Evolutionary conservation across 2,329 filamentous ascomycete genomes (phyloP).

Genomic region (Epichloe brachyelytri): DNA sequence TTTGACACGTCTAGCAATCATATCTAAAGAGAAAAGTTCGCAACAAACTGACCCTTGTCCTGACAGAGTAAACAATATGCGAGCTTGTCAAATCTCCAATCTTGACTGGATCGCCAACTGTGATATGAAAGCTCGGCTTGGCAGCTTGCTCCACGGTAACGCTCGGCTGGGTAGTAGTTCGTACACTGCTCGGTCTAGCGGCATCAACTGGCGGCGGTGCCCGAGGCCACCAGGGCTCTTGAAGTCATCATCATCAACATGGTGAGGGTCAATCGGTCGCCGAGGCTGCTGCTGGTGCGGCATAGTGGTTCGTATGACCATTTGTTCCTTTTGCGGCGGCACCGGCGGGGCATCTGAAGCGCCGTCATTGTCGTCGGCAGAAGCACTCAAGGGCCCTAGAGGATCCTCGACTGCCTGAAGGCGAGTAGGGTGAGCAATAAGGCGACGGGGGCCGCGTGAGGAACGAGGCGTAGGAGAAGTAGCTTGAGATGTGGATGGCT

Average conservation of each 20-base stretch:
- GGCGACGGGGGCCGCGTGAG: conserved; percentile 42
- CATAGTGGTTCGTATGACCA: conserved; percentile 47
- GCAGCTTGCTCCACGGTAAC: conserved; percentile 86
- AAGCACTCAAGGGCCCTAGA: conserved; percentile 61
- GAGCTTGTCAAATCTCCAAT: conserved; percentile 93
- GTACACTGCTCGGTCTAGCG: conserved; percentile 37
- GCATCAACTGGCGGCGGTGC: conserved; percentile 53
- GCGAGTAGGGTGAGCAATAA: conserved; percentile 63
- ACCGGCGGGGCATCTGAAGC: conserved; percentile 47
- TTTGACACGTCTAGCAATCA: neutral
- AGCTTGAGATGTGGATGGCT: conserved; percentile 11
- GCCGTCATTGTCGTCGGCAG: conserved; percentile 33
- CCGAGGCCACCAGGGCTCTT: conserved; percentile 38
- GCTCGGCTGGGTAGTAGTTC: conserved; percentile 53
- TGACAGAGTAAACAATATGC: conserved; percentile 93
- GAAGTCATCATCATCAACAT: conserved; percentile 60
- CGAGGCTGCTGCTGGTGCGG: conserved; percentile 29
- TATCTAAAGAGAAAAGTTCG: neutral
- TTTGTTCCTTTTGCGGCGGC: conserved; percentile 55
- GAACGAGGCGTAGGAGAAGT: conserved; percentile 24
- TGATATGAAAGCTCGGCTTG: conserved; percentile 82
- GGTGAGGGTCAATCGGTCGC: conserved; percentile 44
- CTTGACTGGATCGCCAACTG: conserved; percentile 92
- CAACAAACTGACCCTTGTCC: conserved; percentile 57
- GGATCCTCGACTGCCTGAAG: conserved; percentile 68